Percentiles rank a stretch among this genome's conserved stretches.
Evolutionary conservation across 495 filamentous ascomycete species (phyloP).

Genomic region (Penicillium soppii): DNA sequence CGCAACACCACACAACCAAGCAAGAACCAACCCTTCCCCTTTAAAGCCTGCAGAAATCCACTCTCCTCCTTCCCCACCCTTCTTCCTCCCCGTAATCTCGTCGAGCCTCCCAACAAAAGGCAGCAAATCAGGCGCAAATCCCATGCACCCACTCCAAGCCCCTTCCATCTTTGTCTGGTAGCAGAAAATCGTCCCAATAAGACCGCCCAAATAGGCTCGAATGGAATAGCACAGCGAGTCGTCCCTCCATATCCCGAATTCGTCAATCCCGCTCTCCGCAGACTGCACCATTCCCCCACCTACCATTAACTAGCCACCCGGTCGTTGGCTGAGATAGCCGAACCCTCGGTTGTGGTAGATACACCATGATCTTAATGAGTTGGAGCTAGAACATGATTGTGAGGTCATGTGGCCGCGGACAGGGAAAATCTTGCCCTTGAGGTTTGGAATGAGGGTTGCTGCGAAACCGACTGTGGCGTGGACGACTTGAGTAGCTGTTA

Average conservation of each 20-base stretch:
- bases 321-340: conserved; percentile 37
- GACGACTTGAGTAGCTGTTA: conserved; percentile 41
- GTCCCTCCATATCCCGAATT: conserved; percentile 36
- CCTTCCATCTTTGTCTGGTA: conserved; percentile 3
- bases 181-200: conserved; percentile 5
- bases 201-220: conserved; percentile 6
- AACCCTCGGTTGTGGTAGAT: conserved; percentile 31
- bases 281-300: conserved; percentile 32
- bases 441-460: conserved; percentile 43
- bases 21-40: conserved; percentile 46
- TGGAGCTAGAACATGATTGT: conserved; percentile 22
- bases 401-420: conserved; percentile 23
- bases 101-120: conserved; percentile 48
- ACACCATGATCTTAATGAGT: conserved; percentile 29
- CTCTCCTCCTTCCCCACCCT: conserved; percentile 26
- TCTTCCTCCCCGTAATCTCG: conserved; percentile 21
- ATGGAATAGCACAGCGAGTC: conserved; percentile 13
- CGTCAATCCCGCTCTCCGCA: conserved; percentile 22
- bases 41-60: conserved; percentile 48
- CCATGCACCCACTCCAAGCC: conserved; percentile 47
- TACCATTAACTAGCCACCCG: background rate
- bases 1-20: conserved; percentile 19
- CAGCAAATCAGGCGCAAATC: conserved; percentile 42
- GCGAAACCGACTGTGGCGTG: conserved; percentile 51
- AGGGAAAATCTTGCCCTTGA: conserved; percentile 44